Base-by-base conservation (phyloP, 176 grass and related monocot genomes). In the Zoysia japonica region DNA sequence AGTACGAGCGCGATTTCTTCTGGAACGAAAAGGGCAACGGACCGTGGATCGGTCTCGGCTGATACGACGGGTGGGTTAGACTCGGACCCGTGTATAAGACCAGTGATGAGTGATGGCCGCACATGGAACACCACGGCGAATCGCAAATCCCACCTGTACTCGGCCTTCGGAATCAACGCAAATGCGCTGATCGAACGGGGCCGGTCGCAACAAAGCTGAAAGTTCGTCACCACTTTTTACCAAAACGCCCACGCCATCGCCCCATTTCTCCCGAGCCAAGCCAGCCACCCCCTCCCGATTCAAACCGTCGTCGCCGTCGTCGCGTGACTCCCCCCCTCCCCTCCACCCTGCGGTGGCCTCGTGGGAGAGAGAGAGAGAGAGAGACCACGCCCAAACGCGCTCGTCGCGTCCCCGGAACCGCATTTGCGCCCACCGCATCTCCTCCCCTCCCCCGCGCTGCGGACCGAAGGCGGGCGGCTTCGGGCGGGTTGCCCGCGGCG, bases 221-320 rank as follows among this genome's bases (percentile, higher is more conserved):
- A 43, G 67, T 39, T 65, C 64, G 40, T 54, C 9, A 6, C 16
- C 28, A 28, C 28, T 28, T 85, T 90, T 90, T 90, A 83, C 78
- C 48, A 64, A 86, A 91, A 88, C 76, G 78, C 65, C 88, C 91
- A 86, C 55, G 9, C 54, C 43, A 15, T 78, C 68, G 71, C 17
- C 16, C 37, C 64, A 47, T 65, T 47, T 72, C 54, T 17, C 63
- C 70, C 44, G 28, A 28, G 28, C 54, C 56, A 56, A 39, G 68
- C 53, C 62, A 44, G 62, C 52, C 66, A 56, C 65, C 62, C 65
- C 80, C 61, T 74, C 40, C 75, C 46, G 59, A 81, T 88, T 90
- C 88, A 86, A 68, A 82, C 81, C 84, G 80, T 70, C 84, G 86
- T 51, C 83, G 77, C 71, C 84, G 72, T 84, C 80, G 75, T 68